Base-by-base conservation (phyloP, 2,329 filamentous ascomycete genomes). In the Penicillium digitatum region DNA sequence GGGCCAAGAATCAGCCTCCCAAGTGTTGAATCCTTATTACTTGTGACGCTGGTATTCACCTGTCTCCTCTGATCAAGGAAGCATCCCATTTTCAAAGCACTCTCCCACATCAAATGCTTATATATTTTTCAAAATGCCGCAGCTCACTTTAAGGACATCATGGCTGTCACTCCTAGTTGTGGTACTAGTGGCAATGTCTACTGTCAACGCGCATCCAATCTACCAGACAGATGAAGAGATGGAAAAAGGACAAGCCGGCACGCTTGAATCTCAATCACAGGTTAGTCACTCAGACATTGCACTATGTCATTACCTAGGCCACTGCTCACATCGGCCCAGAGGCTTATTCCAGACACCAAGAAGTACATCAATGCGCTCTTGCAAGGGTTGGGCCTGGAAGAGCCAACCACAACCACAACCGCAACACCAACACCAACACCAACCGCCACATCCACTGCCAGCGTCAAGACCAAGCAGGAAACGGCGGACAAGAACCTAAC, bases 261-360 rank as follows among this genome's bases (percentile, higher is more conserved):
- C 18, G 9, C 35, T 65, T 10, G 48, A 57, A 43, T 39, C 53
- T 46, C 62, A 62, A 20, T 59, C 62, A 20, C 62, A 62, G 22
- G 63, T 65, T 45, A 32, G 57, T 48, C 11, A 27, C 11, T 24
- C 14, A 22, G 3, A 20, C 3, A 20, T 37, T 11, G 10, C 10
- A 22, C 16, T 43, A 16, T 5, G 5, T 26, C 4, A 16, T 2
- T 11, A 1, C 31, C 29, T 12, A 20, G 4, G 22, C 5, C 3
- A 16, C 26, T 31, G 1, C 55, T 62, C 53, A 63, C 18, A 24
- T 0, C 18, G 12, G 0, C 1, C 34, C 32, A 69, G 65, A 59
- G 66, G 53, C 45, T 66, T 8, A 63, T 68, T 34, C 64, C 67
- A 16, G 52, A 60, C 24, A 61, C 56, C 10, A 26, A 57, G 7